phyloP scores from a whole-genome alignment of 1,284 basidiomycete species.

The Trichosporon sp. region DNA sequence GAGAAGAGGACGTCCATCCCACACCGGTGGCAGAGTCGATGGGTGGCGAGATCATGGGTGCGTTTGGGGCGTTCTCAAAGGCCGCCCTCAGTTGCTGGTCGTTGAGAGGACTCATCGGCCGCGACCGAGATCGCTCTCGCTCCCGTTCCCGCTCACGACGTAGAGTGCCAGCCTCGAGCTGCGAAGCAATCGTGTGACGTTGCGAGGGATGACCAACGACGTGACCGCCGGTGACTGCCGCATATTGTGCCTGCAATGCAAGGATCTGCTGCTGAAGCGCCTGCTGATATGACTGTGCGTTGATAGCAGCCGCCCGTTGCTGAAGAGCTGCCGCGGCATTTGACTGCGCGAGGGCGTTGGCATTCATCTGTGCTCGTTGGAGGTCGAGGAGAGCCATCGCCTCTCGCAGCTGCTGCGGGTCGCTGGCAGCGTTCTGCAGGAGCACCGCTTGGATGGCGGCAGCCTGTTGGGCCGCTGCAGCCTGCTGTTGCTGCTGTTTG shows the following conservation, averaged over 20 bases:
- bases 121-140: conserved; percentile 26
- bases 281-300: conserved; percentile 32
- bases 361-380: conserved; percentile 35
- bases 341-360: conserved; percentile 27
- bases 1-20: conserved; percentile 28
- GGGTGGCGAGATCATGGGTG: conserved; percentile 27
- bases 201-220: conserved; percentile 24
- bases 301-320: conserved; percentile 29
- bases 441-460: conserved; percentile 33
- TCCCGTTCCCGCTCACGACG: conserved; percentile 33
- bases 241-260: conserved; percentile 27
- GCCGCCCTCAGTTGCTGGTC: conserved; percentile 38
- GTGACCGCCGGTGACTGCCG: conserved; percentile 21
- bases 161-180: conserved; percentile 37
- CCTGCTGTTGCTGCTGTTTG: conserved; percentile 29
- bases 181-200: conserved; percentile 37
- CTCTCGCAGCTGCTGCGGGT: conserved; percentile 36
- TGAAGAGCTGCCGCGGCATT: conserved; percentile 25
- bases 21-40: conserved; percentile 31
- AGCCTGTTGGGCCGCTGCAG: conserved; percentile 10
- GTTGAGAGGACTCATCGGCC: conserved; percentile 27
- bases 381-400: conserved; percentile 38
- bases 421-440: conserved; percentile 28
- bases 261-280: conserved; percentile 30
- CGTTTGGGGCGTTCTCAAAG: conserved; percentile 38